Conservation (phyloP, 1,139 yeast genomes). For the Diutina scorzettiae region DNA sequence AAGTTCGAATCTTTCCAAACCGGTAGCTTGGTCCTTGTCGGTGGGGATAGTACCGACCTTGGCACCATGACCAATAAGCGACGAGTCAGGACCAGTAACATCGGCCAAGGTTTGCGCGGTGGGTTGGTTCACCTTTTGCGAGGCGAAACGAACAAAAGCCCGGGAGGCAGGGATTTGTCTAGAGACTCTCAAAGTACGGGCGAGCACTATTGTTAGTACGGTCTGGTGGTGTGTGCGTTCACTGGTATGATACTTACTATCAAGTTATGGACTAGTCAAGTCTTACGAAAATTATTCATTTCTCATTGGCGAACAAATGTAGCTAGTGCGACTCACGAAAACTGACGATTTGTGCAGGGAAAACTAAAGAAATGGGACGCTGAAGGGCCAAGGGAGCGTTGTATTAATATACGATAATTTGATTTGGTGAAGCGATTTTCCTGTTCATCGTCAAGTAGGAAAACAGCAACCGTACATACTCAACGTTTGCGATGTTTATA, state of each 20-base stretch:
- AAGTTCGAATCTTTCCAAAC: constrained; percentile 93
- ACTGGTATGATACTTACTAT: background rate
- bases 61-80: constrained; percentile 89
- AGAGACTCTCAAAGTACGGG: constrained; percentile 6
- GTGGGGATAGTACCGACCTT: constrained; percentile 75
- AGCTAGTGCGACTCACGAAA: background rate
- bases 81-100: constrained; percentile 61
- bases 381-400: too few species aligned
- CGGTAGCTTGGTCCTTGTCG: constrained; percentile 93
- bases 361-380: background rate
- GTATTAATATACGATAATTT: too few species aligned
- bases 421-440: too few species aligned
- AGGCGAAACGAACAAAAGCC: constrained; percentile 1
- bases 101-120: constrained; percentile 64
- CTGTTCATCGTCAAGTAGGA: too few species aligned
- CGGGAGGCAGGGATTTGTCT: constrained; percentile 6
- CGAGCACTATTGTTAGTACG: constrained; percentile 6
- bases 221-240: background rate
- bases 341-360: background rate
- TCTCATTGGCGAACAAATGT: constrained; percentile 5
- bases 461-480: too few species aligned
- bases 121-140: constrained; percentile 9
- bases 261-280: constrained; percentile 1
- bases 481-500: too few species aligned
- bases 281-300: constrained; percentile 3